These are phyloP conservation scores for Suhomyces sp. DNA, from an alignment of 805 yeast genomes.

Conservation along the genomic window DNA sequence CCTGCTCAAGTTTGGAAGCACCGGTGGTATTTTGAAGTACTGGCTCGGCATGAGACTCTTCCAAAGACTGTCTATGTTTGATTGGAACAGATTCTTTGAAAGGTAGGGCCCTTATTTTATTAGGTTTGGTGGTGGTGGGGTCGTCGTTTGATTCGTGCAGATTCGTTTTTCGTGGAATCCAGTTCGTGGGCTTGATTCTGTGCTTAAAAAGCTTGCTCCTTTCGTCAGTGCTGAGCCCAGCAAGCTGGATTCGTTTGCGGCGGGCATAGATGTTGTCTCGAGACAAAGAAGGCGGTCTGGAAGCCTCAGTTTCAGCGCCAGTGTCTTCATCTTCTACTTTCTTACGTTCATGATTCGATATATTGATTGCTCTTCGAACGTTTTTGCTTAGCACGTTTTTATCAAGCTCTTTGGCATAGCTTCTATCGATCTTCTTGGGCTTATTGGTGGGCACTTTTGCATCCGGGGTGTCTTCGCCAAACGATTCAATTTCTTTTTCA, in stretches of 20 bases:
- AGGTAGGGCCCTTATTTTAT: not conserved
- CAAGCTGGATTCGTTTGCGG: not conserved
- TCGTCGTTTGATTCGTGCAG: not conserved
- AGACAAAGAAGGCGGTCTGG: not conserved
- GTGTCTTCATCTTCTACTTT: not conserved
- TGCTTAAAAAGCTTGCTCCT: not conserved
- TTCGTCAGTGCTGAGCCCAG: not conserved
- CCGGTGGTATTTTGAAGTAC: not conserved
- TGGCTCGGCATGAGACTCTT: not conserved
- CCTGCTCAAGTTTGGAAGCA: slow-evolving; percentile 12
- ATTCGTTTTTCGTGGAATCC: not conserved
- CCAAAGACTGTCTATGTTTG: not conserved
- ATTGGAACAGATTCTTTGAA: not conserved
- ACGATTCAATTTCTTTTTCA: slow-evolving; percentile 3
- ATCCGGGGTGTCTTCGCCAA: slow-evolving; percentile 5
- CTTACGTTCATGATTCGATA: not conserved
- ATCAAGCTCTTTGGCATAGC: slow-evolving; percentile 11
- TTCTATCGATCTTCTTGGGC: slow-evolving; percentile 8
- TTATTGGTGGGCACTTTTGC: slow-evolving; percentile 1
- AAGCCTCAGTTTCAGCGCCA: not conserved
- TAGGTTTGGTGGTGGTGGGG: not conserved
- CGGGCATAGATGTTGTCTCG: not conserved
- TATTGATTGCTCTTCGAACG: slow-evolving; percentile 9
- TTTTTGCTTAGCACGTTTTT: slow-evolving; percentile 9
- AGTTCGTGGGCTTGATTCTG: not conserved